Evolutionary conservation across 2,329 filamentous ascomycete species (phyloP).

Genomic region (Diplodia mutila): DNA sequence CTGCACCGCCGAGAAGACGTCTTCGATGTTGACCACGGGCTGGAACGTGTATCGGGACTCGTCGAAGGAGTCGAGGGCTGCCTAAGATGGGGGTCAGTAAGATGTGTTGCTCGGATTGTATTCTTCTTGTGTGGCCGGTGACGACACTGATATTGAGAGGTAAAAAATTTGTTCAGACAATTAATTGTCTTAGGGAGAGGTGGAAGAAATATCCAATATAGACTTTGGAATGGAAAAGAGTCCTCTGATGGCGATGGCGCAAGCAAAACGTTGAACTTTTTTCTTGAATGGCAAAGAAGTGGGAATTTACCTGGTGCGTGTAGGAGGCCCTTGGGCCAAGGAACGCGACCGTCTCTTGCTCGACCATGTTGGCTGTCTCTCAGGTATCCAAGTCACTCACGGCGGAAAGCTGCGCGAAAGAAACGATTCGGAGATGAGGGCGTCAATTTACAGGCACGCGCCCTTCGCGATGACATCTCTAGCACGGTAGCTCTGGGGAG

Average conservation of each 20-base stretch:
- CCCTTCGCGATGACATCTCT: slow-evolving; percentile 3
- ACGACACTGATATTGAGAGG: not conserved
- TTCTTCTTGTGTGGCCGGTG: not conserved
- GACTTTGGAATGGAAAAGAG: no score
- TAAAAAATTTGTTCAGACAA: not conserved
- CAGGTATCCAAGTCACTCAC: not conserved
- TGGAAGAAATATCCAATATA: not conserved
- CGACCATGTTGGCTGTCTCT: not conserved
- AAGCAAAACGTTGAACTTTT: slow-evolving; percentile 10
- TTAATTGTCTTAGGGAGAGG: not conserved
- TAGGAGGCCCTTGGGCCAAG: slow-evolving; percentile 69
- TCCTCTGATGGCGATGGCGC: not conserved
- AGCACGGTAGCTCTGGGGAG: not conserved
- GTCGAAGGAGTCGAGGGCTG: slow-evolving; percentile 56
- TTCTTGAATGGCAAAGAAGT: not conserved
- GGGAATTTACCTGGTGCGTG: slow-evolving; percentile 65
- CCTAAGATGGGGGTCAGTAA: slow-evolving; percentile 43
- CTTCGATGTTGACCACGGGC: slow-evolving; percentile 56
- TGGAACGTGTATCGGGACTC: slow-evolving; percentile 44
- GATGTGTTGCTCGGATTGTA: not conserved
- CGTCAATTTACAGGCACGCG: not conserved
- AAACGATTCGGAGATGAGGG: not conserved
- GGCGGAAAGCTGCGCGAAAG: not conserved
- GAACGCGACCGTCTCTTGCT: slow-evolving; percentile 54
- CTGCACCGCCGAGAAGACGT: slow-evolving; percentile 81